Evolutionary conservation across 2,329 filamentous ascomycete genomes (phyloP).

Genomic region (Furcasterigmium furcatum): DNA sequence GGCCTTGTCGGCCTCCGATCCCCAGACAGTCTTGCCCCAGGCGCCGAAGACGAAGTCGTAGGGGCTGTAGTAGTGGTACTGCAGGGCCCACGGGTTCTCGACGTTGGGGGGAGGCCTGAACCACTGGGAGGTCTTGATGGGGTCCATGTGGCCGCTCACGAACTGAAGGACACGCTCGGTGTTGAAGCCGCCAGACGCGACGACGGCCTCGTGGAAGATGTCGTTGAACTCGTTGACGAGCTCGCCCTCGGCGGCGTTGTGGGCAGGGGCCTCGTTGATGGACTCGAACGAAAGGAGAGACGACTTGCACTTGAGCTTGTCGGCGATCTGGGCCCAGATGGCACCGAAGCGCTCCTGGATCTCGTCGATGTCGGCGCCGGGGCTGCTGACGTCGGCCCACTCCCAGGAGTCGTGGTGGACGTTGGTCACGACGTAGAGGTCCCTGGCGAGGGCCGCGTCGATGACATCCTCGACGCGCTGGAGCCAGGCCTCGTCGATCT

Average conservation of each 20-base stretch:
- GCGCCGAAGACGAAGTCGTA: conserved; percentile 45
- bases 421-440: conserved; percentile 52
- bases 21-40: conserved; percentile 61
- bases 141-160: conserved; percentile 43
- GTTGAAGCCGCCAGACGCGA: conserved; percentile 53
- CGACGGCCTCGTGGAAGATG: conserved; percentile 52
- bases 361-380: conserved; percentile 41
- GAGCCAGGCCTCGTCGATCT: conserved; percentile 50
- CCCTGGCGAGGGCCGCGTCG: conserved; percentile 48
- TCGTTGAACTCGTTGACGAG: conserved; percentile 52
- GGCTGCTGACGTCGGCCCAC: conserved; percentile 50
- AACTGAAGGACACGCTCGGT: conserved; percentile 52
- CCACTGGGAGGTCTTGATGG: conserved; percentile 49
- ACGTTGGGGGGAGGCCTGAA: conserved; percentile 46
- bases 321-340: conserved; percentile 56
- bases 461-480: conserved; percentile 55
- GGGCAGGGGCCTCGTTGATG: conserved; percentile 56
- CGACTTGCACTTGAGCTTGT: conserved; percentile 50
- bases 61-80: conserved; percentile 60
- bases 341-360: conserved; percentile 55
- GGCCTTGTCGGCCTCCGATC: conserved; percentile 49
- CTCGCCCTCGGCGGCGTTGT: conserved; percentile 44
- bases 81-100: conserved; percentile 55
- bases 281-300: conserved; percentile 53
- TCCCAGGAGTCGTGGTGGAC: conserved; percentile 44